Conservation (phyloP, 495 filamentous ascomycete genomes). For the Penicillium daleae region DNA sequence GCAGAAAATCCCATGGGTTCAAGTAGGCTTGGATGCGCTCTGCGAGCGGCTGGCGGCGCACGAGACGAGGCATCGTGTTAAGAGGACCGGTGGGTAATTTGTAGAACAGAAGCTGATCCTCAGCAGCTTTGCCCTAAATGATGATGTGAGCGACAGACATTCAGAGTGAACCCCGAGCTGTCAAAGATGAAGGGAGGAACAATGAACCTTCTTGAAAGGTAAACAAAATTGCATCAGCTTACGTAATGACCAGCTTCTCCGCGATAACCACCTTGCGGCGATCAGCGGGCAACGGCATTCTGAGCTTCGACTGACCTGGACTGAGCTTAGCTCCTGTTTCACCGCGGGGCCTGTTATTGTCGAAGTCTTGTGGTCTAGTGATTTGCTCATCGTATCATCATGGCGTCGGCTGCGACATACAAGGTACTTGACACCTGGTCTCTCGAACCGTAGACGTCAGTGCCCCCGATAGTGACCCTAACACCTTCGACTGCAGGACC, state of each 20-base stretch:
- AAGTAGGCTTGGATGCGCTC: constrained; percentile 79
- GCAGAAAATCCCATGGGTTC: constrained; percentile 84
- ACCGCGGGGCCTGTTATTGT: neutral
- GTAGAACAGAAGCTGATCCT: constrained; percentile 27
- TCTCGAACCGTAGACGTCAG: constrained; percentile 1
- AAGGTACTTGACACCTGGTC: constrained; percentile 39
- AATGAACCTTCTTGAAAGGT: constrained; percentile 15
- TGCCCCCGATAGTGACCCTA: constrained; percentile 29
- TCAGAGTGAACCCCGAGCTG: neutral
- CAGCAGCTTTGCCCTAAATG: constrained; percentile 26
- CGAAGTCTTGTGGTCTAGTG: neutral
- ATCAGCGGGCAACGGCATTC: constrained; percentile 14
- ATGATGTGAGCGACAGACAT: constrained; percentile 15
- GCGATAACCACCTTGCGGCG: constrained; percentile 29
- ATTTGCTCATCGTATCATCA: constrained; percentile 19
- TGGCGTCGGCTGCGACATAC: constrained; percentile 46
- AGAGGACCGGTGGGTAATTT: constrained; percentile 6
- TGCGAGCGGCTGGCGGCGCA: constrained; percentile 74
- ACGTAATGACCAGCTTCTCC: constrained; percentile 28
- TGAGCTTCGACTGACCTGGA: constrained; percentile 6
- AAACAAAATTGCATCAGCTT: constrained; percentile 37
- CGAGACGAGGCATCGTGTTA: constrained; percentile 69
- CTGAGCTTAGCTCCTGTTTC: constrained; percentile 2
- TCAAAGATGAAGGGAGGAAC: constrained; percentile 6
- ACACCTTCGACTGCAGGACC: constrained; percentile 59